A percentile compares a stretch with the other conserved stretches of the same genome.
Conservation (phyloP, 306 rosid genomes). For the Calophaca sinica region DNA sequence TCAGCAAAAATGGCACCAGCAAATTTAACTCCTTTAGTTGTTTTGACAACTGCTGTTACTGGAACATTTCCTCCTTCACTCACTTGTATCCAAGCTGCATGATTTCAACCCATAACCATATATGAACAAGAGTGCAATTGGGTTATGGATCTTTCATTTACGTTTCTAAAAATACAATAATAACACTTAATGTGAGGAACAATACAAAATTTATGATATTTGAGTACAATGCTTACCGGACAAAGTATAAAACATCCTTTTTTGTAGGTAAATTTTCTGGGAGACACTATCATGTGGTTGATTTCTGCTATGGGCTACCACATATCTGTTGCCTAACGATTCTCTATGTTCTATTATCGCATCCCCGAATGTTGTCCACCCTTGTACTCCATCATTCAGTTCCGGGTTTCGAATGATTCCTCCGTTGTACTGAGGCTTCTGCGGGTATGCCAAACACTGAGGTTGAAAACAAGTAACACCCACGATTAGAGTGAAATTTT, state of each 20-base stretch:
- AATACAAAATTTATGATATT: too few relatives aligned
- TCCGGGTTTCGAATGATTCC: conserved; percentile 82
- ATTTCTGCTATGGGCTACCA: conserved; percentile 65
- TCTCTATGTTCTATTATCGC: conserved; percentile 59
- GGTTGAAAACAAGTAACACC: conserved; percentile 8
- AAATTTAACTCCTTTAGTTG: conserved; percentile 47
- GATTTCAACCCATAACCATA: background rate
- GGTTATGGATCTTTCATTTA: too few relatives aligned
- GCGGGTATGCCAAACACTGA: conserved; percentile 68
- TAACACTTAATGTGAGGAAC: too few relatives aligned
- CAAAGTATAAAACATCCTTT: conserved; percentile 49
- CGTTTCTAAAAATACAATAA: too few relatives aligned
- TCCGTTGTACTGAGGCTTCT: conserved; percentile 69
- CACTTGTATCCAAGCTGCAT: conserved; percentile 71
- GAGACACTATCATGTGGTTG: conserved; percentile 59
- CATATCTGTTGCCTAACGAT: conserved; percentile 60
- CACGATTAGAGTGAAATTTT: background rate
- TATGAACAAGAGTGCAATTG: too few relatives aligned
- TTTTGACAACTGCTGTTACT: conserved; percentile 62
- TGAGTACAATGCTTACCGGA: too few relatives aligned
- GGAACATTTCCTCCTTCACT: conserved; percentile 47
- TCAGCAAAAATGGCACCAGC: conserved; percentile 60
- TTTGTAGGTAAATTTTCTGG: conserved; percentile 57
- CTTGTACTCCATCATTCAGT: conserved; percentile 63
- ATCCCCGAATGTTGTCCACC: conserved; percentile 62